Evolutionary conservation across 2,329 filamentous ascomycete genomes (phyloP).

Genomic region (Trichoderma afroharzianum): DNA sequence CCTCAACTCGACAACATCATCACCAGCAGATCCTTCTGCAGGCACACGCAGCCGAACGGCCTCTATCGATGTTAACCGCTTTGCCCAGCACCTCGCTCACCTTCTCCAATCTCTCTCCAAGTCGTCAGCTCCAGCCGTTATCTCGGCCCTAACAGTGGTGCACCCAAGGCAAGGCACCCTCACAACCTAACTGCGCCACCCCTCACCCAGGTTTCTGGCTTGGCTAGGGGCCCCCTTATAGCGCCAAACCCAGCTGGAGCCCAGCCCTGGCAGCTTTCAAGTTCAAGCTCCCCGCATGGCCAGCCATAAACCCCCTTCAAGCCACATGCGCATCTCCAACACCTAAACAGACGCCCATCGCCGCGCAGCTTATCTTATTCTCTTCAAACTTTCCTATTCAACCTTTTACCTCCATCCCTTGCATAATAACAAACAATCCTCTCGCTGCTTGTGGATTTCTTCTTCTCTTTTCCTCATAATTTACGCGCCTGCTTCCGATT

Average conservation of each 20-base stretch:
- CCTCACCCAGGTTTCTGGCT: not conserved
- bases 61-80: not conserved
- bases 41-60: not conserved
- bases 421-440: not conserved
- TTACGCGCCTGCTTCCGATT: not conserved
- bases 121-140: not conserved
- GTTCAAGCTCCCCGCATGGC: not conserved
- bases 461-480: not conserved
- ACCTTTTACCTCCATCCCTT: not conserved
- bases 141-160: not conserved
- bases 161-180: not conserved
- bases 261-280: not conserved
- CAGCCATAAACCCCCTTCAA: not conserved
- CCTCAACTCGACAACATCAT: not conserved
- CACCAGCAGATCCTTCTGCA: not conserved
- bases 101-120: not conserved
- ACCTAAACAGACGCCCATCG: not conserved
- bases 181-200: not conserved
- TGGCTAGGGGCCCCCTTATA: not conserved
- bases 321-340: slow-evolving; percentile 13
- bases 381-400: slow-evolving; percentile 1
- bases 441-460: not conserved
- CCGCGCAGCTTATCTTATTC: not conserved
- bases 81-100: not conserved
- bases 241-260: not conserved